phyloP scores from a whole-genome alignment of 805 yeast species.

The Blastobotrys muscicola region DNA sequence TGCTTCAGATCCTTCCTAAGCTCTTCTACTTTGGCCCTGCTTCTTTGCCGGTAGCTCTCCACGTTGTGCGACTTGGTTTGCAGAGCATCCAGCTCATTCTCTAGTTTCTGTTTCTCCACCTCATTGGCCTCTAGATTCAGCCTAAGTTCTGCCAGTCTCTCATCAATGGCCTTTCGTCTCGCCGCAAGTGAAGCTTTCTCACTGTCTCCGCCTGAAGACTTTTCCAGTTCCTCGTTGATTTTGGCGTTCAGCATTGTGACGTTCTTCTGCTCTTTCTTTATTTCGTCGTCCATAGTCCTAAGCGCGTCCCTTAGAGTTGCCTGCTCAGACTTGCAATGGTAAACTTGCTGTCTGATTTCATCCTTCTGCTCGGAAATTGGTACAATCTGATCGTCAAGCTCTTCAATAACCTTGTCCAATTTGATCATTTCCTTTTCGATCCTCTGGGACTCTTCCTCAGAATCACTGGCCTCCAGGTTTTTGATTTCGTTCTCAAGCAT shows the following conservation, averaged over 20 bases:
- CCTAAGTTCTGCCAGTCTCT: not conserved
- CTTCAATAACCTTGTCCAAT: too few species aligned
- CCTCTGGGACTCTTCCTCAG: not conserved
- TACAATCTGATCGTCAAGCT: too few species aligned
- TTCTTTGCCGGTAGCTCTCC: not conserved
- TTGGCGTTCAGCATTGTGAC: not conserved
- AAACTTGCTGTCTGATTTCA: not conserved
- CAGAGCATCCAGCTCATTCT: constrained; percentile 5
- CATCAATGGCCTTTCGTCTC: too few species aligned
- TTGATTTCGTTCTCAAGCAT: not conserved
- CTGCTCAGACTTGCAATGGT: not conserved
- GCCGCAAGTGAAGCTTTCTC: not conserved
- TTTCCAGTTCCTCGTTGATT: constrained; percentile 25
- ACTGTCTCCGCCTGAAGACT: constrained; percentile 19
- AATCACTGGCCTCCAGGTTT: not conserved
- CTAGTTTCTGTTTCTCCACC: constrained; percentile 4
- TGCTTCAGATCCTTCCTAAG: not conserved
- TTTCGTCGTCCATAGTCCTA: not conserved
- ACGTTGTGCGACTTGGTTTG: not conserved
- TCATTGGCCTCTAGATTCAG: constrained; percentile 1
- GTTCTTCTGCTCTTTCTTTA: constrained; percentile 4
- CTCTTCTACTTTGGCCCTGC: constrained; percentile 2
- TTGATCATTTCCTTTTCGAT: not conserved
- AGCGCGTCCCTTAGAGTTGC: too few species aligned
- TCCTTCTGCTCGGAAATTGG: too few species aligned